phyloP scores from a whole-genome alignment of 495 filamentous ascomycete species.

The Xylaria longipes region DNA sequence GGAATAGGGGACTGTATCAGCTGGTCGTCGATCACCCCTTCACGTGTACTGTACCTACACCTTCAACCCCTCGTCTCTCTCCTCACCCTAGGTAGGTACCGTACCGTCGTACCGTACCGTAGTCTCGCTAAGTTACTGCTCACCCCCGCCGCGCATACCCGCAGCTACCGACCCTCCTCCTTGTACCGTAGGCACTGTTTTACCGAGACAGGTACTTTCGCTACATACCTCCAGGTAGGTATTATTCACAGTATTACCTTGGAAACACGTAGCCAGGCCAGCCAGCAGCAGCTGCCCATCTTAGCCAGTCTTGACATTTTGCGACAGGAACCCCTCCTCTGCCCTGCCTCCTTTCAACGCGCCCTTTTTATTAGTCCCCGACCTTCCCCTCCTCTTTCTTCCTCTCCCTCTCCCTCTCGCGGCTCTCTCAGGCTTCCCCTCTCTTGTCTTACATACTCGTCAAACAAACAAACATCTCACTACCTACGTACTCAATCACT shows the following conservation, averaged over 20 bases:
- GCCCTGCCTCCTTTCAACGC: slow-evolving; percentile 34
- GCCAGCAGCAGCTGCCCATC: slow-evolving; percentile 17
- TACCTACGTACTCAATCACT: background rate
- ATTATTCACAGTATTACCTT: background rate
- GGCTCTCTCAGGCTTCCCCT: slow-evolving; percentile 37
- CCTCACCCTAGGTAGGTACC: background rate
- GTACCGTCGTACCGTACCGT: background rate
- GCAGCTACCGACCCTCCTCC: background rate
- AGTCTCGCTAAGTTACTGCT: background rate
- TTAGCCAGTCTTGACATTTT: slow-evolving; percentile 21
- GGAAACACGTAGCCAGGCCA: background rate
- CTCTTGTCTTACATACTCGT: slow-evolving; percentile 21
- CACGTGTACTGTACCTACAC: slow-evolving; percentile 13
- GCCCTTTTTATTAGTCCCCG: slow-evolving; percentile 34
- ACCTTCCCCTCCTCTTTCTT: slow-evolving; percentile 35
- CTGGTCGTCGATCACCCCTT: slow-evolving; percentile 24
- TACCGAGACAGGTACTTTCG: background rate
- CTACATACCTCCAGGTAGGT: background rate
- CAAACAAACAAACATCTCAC: slow-evolving; percentile 7
- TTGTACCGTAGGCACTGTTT: background rate
- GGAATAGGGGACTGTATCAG: slow-evolving; percentile 24
- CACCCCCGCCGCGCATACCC: background rate
- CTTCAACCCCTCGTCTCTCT: background rate
- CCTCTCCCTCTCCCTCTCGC: slow-evolving; percentile 32
- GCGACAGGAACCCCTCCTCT: slow-evolving; percentile 32